Evolutionary conservation across 768 basidiomycete species (phyloP).

Genomic region (Lactarius sanguifluus): DNA sequence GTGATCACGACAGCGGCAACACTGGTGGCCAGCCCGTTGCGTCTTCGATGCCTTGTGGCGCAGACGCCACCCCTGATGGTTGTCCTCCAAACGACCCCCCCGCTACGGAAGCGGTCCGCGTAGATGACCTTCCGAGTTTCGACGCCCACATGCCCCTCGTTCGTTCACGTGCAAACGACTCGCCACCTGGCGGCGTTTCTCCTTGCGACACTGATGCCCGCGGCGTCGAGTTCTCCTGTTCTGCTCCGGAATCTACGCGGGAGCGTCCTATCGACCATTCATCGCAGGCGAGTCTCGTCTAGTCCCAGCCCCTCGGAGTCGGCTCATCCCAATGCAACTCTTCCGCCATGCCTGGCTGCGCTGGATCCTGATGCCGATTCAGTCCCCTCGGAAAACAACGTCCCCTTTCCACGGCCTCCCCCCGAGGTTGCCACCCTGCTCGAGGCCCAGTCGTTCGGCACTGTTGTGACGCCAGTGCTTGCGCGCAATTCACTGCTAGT

Average conservation of each 20-base stretch:
- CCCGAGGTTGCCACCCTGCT: slow-evolving; percentile 20
- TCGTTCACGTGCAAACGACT: not conserved
- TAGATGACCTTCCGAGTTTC: not conserved
- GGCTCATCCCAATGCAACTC: not conserved
- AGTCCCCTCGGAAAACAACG: not conserved
- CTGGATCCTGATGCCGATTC: not conserved
- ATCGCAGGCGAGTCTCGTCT: not conserved
- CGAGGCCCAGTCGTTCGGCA: not conserved
- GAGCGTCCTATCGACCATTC: not conserved
- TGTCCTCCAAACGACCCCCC: not conserved
- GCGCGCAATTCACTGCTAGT: slow-evolving; percentile 26
- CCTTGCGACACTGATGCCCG: not conserved
- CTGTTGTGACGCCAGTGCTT: slow-evolving; percentile 17
- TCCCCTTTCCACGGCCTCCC: slow-evolving; percentile 16
- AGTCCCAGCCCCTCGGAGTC: not conserved
- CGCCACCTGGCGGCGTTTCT: not conserved
- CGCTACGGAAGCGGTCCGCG: not conserved
- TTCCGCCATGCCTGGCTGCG: not conserved
- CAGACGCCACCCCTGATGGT: not conserved
- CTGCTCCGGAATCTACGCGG: not conserved
- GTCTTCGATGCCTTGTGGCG: not conserved
- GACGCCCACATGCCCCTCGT: not conserved
- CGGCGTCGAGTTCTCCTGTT: not conserved
- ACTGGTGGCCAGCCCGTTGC: not conserved
- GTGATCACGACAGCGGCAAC: not conserved